A percentile compares a stretch with the other conserved stretches of the same genome.
Evolutionary conservation across 768 basidiomycete genomes (phyloP).

Genomic region (Rhodosporidiobolus sp.): DNA sequence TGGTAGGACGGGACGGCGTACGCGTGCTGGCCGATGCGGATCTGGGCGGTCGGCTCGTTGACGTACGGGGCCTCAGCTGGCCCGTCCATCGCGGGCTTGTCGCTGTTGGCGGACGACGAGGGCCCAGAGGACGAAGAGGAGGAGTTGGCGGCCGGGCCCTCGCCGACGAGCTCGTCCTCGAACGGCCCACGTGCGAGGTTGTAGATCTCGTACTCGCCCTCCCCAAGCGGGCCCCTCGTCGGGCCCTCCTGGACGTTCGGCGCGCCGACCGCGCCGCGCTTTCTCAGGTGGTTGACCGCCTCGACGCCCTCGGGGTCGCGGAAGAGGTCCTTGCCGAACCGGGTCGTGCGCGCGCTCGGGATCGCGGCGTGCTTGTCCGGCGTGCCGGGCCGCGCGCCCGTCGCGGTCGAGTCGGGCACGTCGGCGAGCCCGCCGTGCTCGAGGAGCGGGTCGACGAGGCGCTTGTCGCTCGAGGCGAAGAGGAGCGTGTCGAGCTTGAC

Average conservation of each 20-base stretch:
- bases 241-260: conserved; percentile 31
- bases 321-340: conserved; percentile 40
- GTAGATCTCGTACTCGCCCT: conserved; percentile 31
- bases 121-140: conserved; percentile 22
- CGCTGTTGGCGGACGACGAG: neutral
- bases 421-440: neutral
- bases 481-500: conserved; percentile 29
- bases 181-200: conserved; percentile 34
- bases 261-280: conserved; percentile 16
- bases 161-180: conserved; percentile 16
- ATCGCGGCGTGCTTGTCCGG: conserved; percentile 17
- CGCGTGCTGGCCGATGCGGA: conserved; percentile 32
- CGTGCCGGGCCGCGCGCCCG: conserved; percentile 27
- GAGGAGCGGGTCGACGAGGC: conserved; percentile 3
- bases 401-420: conserved; percentile 1
- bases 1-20: conserved; percentile 33
- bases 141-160: neutral
- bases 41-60: conserved; percentile 35
- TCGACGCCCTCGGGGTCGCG: conserved; percentile 35
- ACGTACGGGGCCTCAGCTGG: neutral
- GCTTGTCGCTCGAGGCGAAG: conserved; percentile 55
- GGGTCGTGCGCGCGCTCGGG: conserved; percentile 34
- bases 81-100: neutral
- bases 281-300: conserved; percentile 18
- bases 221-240: conserved; percentile 12